Evolutionary conservation across 176 grass and related monocot genomes (phyloP).

Genomic region (Musa troglodytarum): DNA sequence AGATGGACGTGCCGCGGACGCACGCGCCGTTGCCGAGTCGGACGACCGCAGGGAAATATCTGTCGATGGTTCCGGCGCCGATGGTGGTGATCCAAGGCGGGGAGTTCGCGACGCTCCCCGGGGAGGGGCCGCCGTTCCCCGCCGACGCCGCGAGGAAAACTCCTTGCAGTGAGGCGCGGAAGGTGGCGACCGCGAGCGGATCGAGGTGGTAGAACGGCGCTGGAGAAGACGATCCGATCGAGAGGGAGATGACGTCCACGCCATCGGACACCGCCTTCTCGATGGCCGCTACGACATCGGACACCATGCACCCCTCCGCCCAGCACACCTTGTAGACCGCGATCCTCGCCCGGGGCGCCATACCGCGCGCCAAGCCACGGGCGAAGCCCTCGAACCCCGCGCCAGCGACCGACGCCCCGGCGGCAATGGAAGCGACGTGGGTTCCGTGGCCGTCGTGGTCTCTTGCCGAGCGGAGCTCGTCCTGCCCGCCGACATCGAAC

Average conservation of each 20-base stretch:
- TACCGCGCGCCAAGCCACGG: slow-evolving; percentile 56
- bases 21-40: slow-evolving; percentile 60
- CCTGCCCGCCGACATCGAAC: slow-evolving; percentile 51
- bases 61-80: slow-evolving; percentile 78
- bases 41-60: slow-evolving; percentile 57
- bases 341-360: slow-evolving; percentile 69
- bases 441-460: slow-evolving; percentile 91
- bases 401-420: slow-evolving; percentile 47
- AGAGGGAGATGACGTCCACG: slow-evolving; percentile 81
- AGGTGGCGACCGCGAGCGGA: slow-evolving; percentile 68
- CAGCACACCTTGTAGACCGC: slow-evolving; percentile 91
- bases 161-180: slow-evolving; percentile 72
- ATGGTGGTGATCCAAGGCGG: slow-evolving; percentile 91
- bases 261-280: slow-evolving; percentile 78
- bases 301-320: slow-evolving; percentile 75
- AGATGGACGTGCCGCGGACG: slow-evolving; percentile 66
- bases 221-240: slow-evolving; percentile 46
- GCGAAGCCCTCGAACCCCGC: slow-evolving; percentile 69
- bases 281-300: slow-evolving; percentile 75
- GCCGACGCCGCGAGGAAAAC: slow-evolving; percentile 86
- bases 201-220: slow-evolving; percentile 68
- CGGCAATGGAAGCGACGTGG: slow-evolving; percentile 68
- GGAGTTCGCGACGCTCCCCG: slow-evolving; percentile 57
- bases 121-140: slow-evolving; percentile 69
- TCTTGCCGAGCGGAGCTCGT: slow-evolving; percentile 69